These are phyloP conservation scores for Tulasnella calospora DNA, from an alignment of 768 basidiomycete genomes.

Conservation along the genomic window DNA sequence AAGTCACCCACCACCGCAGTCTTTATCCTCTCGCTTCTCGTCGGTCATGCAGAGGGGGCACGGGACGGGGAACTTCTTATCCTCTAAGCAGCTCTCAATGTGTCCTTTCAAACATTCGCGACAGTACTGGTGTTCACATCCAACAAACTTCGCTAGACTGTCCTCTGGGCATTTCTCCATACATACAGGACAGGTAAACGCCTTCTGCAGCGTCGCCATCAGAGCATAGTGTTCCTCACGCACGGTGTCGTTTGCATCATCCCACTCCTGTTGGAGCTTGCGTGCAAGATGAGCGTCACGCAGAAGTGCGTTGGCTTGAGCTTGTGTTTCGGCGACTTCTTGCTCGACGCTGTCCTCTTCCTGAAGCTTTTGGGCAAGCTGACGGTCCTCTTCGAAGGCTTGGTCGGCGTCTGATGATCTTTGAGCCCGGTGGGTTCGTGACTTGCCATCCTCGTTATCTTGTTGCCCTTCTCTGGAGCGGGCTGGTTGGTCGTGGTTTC, in stretches of 20 bases:
- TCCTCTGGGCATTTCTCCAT: conserved; percentile 47
- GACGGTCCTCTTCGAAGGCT: background rate
- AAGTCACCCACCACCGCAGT: conserved; percentile 37
- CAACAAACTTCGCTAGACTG: conserved; percentile 41
- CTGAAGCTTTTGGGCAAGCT: background rate
- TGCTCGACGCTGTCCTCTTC: background rate
- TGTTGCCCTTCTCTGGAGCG: background rate
- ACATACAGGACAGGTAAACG: conserved; percentile 55
- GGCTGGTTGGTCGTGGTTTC: background rate
- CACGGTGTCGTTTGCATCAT: background rate
- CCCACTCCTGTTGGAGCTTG: conserved; percentile 3
- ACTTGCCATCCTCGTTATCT: background rate
- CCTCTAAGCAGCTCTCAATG: conserved; percentile 45
- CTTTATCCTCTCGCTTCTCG: conserved; percentile 16
- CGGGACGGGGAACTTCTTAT: conserved; percentile 53
- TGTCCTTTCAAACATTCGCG: conserved; percentile 47
- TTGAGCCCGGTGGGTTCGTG: background rate
- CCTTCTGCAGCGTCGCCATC: background rate
- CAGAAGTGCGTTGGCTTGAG: background rate
- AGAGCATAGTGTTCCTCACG: background rate
- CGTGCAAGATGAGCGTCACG: conserved; percentile 12
- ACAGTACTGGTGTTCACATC: conserved; percentile 53
- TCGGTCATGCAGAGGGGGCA: conserved; percentile 53
- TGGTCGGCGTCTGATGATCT: background rate
- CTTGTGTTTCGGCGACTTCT: background rate